These are phyloP conservation scores for Aspergillus biplanus DNA, from an alignment of 495 filamentous ascomycete genomes.

Conservation along the genomic window DNA sequence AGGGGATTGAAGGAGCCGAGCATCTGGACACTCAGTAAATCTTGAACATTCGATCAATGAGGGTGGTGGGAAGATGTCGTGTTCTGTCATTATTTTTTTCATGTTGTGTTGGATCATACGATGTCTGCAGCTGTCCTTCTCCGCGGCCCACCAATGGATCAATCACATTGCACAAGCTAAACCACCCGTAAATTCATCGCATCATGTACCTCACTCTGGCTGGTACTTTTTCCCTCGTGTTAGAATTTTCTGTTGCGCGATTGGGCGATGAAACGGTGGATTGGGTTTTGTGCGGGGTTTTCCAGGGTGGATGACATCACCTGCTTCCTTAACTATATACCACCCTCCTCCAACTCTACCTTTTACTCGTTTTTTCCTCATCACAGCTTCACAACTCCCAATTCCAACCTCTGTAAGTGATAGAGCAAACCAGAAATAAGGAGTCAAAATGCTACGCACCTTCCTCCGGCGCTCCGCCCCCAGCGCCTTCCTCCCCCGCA, in stretches of 20 bases:
- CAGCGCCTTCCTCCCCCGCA: not conserved
- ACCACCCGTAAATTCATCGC: too few relatives aligned
- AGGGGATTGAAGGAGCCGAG: constrained; percentile 3
- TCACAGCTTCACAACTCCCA: not conserved
- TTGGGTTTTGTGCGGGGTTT: not conserved
- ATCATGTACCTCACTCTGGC: too few relatives aligned
- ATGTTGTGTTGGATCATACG: too few relatives aligned
- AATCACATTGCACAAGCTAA: too few relatives aligned
- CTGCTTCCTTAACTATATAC: not conserved
- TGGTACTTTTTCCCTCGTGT: too few relatives aligned
- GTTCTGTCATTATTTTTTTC: too few relatives aligned
- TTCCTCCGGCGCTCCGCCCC: not conserved
- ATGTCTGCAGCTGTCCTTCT: too few relatives aligned
- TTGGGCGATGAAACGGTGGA: too few relatives aligned
- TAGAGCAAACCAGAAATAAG: not conserved
- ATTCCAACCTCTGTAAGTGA: not conserved
- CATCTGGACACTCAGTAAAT: constrained; percentile 12
- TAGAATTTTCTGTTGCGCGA: too few relatives aligned
- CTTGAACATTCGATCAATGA: too few relatives aligned
- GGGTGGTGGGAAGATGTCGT: not conserved
- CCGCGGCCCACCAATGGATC: too few relatives aligned
- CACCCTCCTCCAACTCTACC: not conserved
- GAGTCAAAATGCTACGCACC: not conserved
- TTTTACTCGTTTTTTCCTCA: too few relatives aligned
- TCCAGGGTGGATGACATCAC: not conserved